These are phyloP conservation scores for Pholiota microspora DNA, from an alignment of 768 basidiomycete genomes.

Conservation along the genomic window DNA sequence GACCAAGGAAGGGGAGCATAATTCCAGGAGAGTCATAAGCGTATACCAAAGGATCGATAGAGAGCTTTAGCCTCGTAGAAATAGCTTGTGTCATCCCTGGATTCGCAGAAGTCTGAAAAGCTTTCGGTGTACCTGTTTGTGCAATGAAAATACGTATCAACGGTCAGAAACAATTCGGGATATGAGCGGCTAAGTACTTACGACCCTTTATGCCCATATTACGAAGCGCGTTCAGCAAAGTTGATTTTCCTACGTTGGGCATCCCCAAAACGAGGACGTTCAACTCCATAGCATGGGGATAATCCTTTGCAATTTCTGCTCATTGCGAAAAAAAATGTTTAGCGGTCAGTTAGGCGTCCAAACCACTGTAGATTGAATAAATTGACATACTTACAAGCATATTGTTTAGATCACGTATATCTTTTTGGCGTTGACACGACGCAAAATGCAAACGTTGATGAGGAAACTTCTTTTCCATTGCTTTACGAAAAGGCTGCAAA, in stretches of 20 bases:
- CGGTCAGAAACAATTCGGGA: slow-evolving; percentile 8
- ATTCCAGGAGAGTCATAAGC: slow-evolving; percentile 96
- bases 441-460: slow-evolving; percentile 69
- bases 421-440: slow-evolving; percentile 64
- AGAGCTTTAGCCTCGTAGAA: slow-evolving; percentile 87
- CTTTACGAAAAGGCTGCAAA: slow-evolving; percentile 67
- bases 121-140: slow-evolving; percentile 73
- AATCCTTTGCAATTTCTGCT: slow-evolving; percentile 65
- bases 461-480: slow-evolving; percentile 70
- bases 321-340: background rate
- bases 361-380: slow-evolving; percentile 14
- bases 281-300: slow-evolving; percentile 70
- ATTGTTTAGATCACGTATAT: slow-evolving; percentile 63
- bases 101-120: slow-evolving; percentile 82
- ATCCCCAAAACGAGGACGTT: slow-evolving; percentile 95
- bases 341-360: slow-evolving; percentile 7
- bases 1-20: slow-evolving; percentile 93
- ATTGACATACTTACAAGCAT: slow-evolving; percentile 70
- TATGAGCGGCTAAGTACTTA: slow-evolving; percentile 37
- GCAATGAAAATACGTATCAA: slow-evolving; percentile 4
- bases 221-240: slow-evolving; percentile 85
- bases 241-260: slow-evolving; percentile 99
- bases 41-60: slow-evolving; percentile 79
- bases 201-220: slow-evolving; percentile 85
- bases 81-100: slow-evolving; percentile 89